Conservation (phyloP, 352 stramenopile genomes). For the Peronospora destructor region DNA sequence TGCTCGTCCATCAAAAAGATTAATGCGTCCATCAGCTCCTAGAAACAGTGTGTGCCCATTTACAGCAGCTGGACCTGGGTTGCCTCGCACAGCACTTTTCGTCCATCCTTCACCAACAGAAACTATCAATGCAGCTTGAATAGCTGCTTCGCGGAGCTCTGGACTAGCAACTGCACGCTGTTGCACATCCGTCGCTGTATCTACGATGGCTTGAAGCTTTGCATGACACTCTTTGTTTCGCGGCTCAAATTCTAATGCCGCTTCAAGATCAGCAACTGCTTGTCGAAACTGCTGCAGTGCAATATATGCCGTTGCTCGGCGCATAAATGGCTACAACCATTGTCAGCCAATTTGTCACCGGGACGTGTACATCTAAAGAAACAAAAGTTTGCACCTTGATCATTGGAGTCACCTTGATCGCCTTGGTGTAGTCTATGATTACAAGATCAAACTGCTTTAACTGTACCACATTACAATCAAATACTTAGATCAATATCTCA, state of each 20-base stretch:
- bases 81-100: constrained; percentile 40
- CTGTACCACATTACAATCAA: constrained; percentile 17
- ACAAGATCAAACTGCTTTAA: constrained; percentile 34
- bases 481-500: neutral
- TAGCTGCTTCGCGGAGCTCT: constrained; percentile 16
- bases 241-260: constrained; percentile 41
- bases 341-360: constrained; percentile 2
- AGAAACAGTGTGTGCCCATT: constrained; percentile 61
- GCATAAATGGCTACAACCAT: constrained; percentile 41
- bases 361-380: neutral
- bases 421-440: constrained; percentile 40
- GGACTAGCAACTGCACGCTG: neutral
- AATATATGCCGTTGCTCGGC: constrained; percentile 40
- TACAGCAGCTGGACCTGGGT: constrained; percentile 51
- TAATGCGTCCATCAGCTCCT: constrained; percentile 20
- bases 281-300: constrained; percentile 18
- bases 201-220: constrained; percentile 34
- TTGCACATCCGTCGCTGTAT: constrained; percentile 3
- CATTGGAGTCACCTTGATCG: constrained; percentile 34
- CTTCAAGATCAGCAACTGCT: constrained; percentile 39
- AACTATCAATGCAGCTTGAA: constrained; percentile 28
- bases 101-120: constrained; percentile 44
- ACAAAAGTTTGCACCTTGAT: constrained; percentile 43
- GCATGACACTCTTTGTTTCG: constrained; percentile 45
- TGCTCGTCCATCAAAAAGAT: constrained; percentile 51